These are phyloP conservation scores for Cyclotella kingstonii DNA, from an alignment of 108 stramenopile genomes.

Conservation along the genomic window DNA sequence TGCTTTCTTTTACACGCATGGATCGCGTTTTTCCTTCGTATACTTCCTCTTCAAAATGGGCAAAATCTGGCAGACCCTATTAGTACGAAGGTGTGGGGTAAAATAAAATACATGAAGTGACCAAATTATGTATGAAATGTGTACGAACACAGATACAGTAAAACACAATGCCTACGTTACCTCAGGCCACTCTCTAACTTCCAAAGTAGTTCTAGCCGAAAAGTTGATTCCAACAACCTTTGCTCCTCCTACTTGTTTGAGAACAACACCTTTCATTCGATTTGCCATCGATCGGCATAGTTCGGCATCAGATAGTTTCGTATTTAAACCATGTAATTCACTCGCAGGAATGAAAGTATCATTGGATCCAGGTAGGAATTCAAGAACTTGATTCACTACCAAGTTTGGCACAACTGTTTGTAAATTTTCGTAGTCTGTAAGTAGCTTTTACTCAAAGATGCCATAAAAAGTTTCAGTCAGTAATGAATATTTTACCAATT, in stretches of 20 bases:
- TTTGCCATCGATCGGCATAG: slow-evolving; percentile 56
- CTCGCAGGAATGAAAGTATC: slow-evolving; percentile 11
- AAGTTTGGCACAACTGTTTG: slow-evolving; percentile 84
- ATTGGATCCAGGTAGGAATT: slow-evolving; percentile 34
- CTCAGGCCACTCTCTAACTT: slow-evolving; percentile 83
- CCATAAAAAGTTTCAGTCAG: too few species aligned
- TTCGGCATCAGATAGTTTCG: slow-evolving; percentile 37
- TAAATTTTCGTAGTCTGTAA: slow-evolving; percentile 78
- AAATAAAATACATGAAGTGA: too few species aligned
- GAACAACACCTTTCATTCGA: slow-evolving; percentile 69
- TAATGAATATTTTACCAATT: too few species aligned
- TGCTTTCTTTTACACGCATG: slow-evolving; percentile 48
- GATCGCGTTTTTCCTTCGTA: slow-evolving; percentile 66
- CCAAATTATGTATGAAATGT: neutral
- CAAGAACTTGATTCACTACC: slow-evolving; percentile 78
- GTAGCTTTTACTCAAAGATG: slow-evolving; percentile 16
- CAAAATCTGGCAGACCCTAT: slow-evolving; percentile 80
- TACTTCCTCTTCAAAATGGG: slow-evolving; percentile 66
- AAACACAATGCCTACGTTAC: slow-evolving; percentile 5
- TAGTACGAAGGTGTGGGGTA: too few species aligned
- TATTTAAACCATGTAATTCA: slow-evolving; percentile 9
- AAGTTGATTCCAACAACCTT: slow-evolving; percentile 88
- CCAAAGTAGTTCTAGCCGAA: slow-evolving; percentile 75
- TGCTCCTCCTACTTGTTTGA: slow-evolving; percentile 85
- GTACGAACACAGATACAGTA: too few species aligned